Evolutionary conservation across 805 yeast species (phyloP), one percentile per base, ranked within the genome.

Genomic region (Kodamaea jinghongensis): DNA sequence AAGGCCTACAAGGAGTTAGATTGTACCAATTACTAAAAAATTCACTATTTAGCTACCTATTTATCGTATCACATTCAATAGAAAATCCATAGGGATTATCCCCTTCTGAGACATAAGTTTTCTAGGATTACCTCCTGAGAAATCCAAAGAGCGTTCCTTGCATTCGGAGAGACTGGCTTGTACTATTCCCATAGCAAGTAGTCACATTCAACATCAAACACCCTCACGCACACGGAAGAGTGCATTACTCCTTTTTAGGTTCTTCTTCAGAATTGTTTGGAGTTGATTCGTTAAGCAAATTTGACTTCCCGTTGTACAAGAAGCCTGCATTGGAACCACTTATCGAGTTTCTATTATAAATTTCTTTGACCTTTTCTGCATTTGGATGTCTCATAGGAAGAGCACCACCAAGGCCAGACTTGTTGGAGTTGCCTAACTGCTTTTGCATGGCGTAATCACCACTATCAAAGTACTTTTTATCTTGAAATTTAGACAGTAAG

Each of bases 401-500:
- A 2, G 66, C 61, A 9, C 65, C 67, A 14, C 60, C 56, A 4
- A 64, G 64, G 51, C 51, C 65, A 42, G 49, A 40, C 23, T 41
- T 41, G 33, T 30, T 39, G 28, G 15, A 12, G 35, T 54, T 55
- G 4, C 68, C 73, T 23, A 62, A 49, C 49, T 68, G 75, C 42
- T 69, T 69, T 41, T 80, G 85, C 75, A 89, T 76, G 8, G 96
- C 96, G 61, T 89, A 89, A 63, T 89, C 97, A 7, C 96, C 96
- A 46, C 95, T 84, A 56, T 89, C 97, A 55, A 89, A 90, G 61
- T 85, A 89, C 67, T 88, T 90, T 52, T 96, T 78, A 48, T 89
- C 96, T 61, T 85, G 86, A 52, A 86, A 67, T 57, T 84, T 86
- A 45, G 83, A 78, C 37, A 83, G 74, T 37, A 89, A 70, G 14